A percentile compares a stretch with the other conserved stretches of the same genome.
Evolutionary conservation across 169 alveolate genomes (phyloP).

Genomic region (Eimeria necatrix): DNA sequence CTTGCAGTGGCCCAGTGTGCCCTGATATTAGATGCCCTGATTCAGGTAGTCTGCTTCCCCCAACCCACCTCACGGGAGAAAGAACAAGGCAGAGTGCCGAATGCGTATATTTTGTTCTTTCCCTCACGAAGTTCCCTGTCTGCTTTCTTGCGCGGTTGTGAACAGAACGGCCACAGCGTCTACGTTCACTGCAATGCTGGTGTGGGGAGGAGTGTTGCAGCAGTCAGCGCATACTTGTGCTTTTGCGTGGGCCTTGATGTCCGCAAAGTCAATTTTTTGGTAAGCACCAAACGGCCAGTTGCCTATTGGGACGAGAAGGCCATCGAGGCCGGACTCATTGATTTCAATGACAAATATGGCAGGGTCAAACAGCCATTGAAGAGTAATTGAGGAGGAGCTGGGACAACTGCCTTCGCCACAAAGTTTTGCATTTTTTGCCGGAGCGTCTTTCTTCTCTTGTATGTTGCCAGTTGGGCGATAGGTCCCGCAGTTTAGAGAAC

Average conservation of each 20-base stretch:
- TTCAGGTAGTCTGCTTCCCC: slow-evolving; percentile 13
- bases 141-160: not conserved
- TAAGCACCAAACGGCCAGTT: slow-evolving; percentile 77
- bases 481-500: no score
- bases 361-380: not conserved
- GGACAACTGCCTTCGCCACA: not conserved
- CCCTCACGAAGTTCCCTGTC: not conserved
- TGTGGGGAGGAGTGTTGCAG: slow-evolving; percentile 81
- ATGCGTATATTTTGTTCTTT: not conserved
- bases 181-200: slow-evolving; percentile 83
- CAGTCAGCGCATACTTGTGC: slow-evolving; percentile 80
- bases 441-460: no score
- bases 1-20: slow-evolving; percentile 76
- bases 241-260: slow-evolving; percentile 75
- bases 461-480: no score
- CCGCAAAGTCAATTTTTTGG: slow-evolving; percentile 71
- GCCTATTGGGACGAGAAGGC: slow-evolving; percentile 83
- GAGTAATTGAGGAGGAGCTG: not conserved
- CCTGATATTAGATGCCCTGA: slow-evolving; percentile 49
- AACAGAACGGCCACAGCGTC: slow-evolving; percentile 79
- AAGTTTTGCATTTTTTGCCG: no score
- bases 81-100: not conserved
- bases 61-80: not conserved
- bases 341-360: slow-evolving; percentile 75
- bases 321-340: slow-evolving; percentile 74